phyloP scores from a whole-genome alignment of 371 early-diverging fungal species.

The Entomophthora muscae region DNA sequence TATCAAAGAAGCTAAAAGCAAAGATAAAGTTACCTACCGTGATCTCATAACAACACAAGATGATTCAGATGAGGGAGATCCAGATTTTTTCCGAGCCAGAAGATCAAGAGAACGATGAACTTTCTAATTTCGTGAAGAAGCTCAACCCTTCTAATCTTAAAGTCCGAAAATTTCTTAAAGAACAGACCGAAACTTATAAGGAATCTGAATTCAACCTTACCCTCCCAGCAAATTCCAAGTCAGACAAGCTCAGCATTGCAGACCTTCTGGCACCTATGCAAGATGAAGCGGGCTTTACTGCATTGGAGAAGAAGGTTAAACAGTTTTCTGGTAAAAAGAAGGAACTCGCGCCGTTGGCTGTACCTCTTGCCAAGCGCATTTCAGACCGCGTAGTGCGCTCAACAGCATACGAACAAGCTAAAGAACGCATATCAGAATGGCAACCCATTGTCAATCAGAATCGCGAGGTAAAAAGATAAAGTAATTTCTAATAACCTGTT shows the following conservation, averaged over 20 bases:
- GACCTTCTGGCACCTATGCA: slow-evolving; percentile 51
- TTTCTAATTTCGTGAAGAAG: background rate
- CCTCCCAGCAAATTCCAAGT: slow-evolving; percentile 17
- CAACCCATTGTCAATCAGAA: slow-evolving; percentile 58
- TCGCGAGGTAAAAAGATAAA: slow-evolving; percentile 24
- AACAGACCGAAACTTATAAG: slow-evolving; percentile 48
- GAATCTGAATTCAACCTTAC: slow-evolving; percentile 63
- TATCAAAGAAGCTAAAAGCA: slow-evolving; percentile 14
- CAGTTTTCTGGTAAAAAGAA: slow-evolving; percentile 29
- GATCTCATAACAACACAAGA: too few species aligned
- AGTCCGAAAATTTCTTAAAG: slow-evolving; percentile 26
- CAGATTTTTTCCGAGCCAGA: slow-evolving; percentile 5
- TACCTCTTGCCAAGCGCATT: slow-evolving; percentile 62
- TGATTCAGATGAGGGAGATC: background rate
- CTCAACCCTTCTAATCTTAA: slow-evolving; percentile 15
- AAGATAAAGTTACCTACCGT: slow-evolving; percentile 11
- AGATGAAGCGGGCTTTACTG: slow-evolving; percentile 33
- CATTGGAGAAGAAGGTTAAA: slow-evolving; percentile 38
- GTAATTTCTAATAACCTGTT: background rate
- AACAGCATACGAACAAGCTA: slow-evolving; percentile 63
- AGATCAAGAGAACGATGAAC: slow-evolving; percentile 19
- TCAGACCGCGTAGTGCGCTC: slow-evolving; percentile 70
- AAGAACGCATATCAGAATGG: slow-evolving; percentile 73
- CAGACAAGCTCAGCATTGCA: slow-evolving; percentile 45
- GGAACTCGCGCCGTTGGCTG: slow-evolving; percentile 36